Evolutionary conservation across 805 yeast genomes (phyloP).

Genomic region (Clavispora vitiphila): DNA sequence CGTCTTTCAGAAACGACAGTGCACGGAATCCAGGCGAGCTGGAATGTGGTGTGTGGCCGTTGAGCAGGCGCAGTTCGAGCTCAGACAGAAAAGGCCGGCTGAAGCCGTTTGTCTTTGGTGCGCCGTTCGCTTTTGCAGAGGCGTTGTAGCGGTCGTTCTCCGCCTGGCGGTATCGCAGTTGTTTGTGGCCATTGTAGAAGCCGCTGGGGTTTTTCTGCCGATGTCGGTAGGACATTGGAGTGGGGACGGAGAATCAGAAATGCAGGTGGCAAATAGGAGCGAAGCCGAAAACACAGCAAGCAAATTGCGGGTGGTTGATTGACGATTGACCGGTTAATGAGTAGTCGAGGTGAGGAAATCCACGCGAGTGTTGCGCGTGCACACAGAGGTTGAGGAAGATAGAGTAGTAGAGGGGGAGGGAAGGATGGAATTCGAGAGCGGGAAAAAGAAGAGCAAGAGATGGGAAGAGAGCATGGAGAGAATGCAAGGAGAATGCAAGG

Average conservation of each 20-base stretch:
- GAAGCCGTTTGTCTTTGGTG: neutral
- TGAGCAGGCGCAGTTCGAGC: neutral
- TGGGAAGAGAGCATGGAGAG: no score
- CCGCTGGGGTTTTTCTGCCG: neutral
- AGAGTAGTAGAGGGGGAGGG: no score
- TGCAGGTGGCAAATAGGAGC: no score
- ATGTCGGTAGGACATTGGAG: conserved; percentile 1
- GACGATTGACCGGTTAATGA: no score
- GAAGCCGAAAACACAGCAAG: no score
- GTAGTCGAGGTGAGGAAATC: no score
- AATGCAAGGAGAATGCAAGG: no score
- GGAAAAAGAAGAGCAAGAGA: no score
- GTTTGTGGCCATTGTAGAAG: neutral
- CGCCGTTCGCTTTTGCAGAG: no score
- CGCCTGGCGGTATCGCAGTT: neutral
- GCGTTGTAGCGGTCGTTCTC: neutral
- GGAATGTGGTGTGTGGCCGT: neutral
- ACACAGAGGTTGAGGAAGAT: neutral
- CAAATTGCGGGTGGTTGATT: no score
- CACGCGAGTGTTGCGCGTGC: neutral
- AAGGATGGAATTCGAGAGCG: neutral
- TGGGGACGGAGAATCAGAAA: neutral
- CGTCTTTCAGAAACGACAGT: neutral
- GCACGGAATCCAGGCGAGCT: neutral
- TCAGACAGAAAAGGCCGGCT: neutral